Conservation (phyloP, 2,329 filamentous ascomycete genomes). For the Arthrobotrys pseudoclavata region DNA sequence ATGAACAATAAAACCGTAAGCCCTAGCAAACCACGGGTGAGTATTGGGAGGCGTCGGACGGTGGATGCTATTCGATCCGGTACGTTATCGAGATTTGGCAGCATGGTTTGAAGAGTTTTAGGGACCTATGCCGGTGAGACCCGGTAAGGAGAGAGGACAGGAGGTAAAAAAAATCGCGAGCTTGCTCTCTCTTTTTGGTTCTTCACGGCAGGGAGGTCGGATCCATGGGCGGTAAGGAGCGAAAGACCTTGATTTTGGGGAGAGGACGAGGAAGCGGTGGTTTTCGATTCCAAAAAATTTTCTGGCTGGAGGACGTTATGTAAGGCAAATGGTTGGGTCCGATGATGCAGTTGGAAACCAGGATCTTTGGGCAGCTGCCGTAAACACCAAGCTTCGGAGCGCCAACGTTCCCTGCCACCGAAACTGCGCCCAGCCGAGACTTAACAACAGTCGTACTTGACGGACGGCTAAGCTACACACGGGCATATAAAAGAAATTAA, state of each 20-base stretch:
- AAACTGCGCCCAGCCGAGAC: constrained; percentile 1
- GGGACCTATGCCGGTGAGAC: not conserved
- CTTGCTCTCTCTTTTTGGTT: not conserved
- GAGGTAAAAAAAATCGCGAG: constrained; percentile 6
- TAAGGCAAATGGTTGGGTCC: constrained; percentile 32
- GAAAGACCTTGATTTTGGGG: constrained; percentile 8
- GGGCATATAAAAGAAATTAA: not conserved
- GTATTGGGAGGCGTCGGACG: constrained; percentile 52
- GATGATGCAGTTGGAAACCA: constrained; percentile 46
- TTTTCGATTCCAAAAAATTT: not conserved
- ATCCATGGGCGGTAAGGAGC: constrained; percentile 1
- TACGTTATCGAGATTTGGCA: constrained; percentile 40
- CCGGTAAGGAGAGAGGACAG: not conserved
- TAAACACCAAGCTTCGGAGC: constrained; percentile 19
- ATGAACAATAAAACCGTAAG: constrained; percentile 38
- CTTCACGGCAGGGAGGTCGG: not conserved
- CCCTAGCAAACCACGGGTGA: constrained; percentile 41
- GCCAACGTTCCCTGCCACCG: not conserved
- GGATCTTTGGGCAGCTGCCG: constrained; percentile 25
- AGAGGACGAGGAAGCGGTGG: not conserved
- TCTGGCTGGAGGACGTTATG: constrained; percentile 1
- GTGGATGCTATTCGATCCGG: constrained; percentile 50
- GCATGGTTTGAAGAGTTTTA: constrained; percentile 18
- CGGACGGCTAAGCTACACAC: too few species aligned
- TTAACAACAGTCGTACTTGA: too few species aligned